Evolutionary conservation across 805 yeast species (phyloP).

Genomic region (Candida orba): DNA sequence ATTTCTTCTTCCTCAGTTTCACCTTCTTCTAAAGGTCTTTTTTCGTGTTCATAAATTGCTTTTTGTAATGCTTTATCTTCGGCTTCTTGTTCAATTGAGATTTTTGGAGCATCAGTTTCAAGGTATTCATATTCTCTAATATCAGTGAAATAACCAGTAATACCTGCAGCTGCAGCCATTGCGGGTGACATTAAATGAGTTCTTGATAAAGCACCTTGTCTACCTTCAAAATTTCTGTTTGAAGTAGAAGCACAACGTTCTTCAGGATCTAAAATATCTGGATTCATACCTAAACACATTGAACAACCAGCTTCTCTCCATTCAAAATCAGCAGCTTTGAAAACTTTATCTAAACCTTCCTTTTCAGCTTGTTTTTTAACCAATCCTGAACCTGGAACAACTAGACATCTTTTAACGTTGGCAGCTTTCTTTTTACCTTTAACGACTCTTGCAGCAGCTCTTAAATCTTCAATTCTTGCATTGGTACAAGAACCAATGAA

Average conservation of each 20-base stretch:
- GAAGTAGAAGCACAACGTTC: conserved; percentile 99
- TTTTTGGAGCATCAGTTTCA: conserved; percentile 52
- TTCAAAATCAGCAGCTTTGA: conserved; percentile 87
- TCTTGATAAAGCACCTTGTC: conserved; percentile 95
- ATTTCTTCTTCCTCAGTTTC: conserved; percentile 41
- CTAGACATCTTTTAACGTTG: conserved; percentile 73
- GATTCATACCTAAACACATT: conserved; percentile 99
- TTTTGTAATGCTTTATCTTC: conserved; percentile 56
- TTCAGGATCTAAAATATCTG: conserved; percentile 88
- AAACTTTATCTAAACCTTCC: conserved; percentile 90
- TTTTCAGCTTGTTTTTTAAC: conserved; percentile 89
- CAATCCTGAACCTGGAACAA: conserved; percentile 97
- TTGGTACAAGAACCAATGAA: conserved; percentile 98
- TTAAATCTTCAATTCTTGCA: conserved; percentile 92
- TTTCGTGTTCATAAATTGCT: conserved; percentile 67
- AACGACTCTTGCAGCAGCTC: conserved; percentile 91
- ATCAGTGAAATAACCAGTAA: conserved; percentile 84
- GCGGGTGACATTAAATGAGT: conserved; percentile 98
- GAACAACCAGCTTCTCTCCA: conserved; percentile 99
- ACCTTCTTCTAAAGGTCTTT: conserved; percentile 49
- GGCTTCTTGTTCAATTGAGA: conserved; percentile 38
- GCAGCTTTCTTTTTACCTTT: conserved; percentile 84
- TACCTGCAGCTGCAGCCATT: conserved; percentile 99
- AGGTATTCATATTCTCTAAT: conserved; percentile 73
- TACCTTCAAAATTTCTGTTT: conserved; percentile 97